Conservation (phyloP, 352 stramenopile genomes). For the Pythium periplocum region DNA sequence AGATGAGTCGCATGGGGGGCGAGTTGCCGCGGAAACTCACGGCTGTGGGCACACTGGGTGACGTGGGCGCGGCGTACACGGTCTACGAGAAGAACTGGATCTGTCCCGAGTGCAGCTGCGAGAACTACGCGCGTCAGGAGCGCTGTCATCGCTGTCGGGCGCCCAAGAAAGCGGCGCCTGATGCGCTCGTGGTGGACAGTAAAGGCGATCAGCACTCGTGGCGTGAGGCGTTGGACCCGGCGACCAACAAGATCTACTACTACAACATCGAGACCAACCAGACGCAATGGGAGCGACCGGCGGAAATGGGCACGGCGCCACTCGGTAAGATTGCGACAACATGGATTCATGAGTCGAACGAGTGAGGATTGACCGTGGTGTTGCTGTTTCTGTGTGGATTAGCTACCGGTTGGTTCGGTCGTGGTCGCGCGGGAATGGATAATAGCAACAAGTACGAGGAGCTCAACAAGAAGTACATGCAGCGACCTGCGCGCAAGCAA, state of each 20-base stretch:
- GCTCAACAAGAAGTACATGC: slow-evolving; percentile 82
- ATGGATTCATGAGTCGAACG: not conserved
- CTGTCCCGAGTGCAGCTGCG: slow-evolving; percentile 73
- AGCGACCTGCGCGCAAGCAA: slow-evolving; percentile 86
- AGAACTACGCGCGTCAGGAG: slow-evolving; percentile 80
- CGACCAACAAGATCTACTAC: slow-evolving; percentile 92
- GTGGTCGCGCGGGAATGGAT: slow-evolving; percentile 73
- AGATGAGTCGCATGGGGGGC: not conserved
- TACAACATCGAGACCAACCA: slow-evolving; percentile 85
- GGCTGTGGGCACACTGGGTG: slow-evolving; percentile 74
- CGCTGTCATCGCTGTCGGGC: slow-evolving; percentile 81
- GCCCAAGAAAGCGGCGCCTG: slow-evolving; percentile 52
- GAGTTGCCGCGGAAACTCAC: slow-evolving; percentile 56
- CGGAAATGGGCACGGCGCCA: slow-evolving; percentile 88
- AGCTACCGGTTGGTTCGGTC: slow-evolving; percentile 91
- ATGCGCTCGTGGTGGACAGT: slow-evolving; percentile 56
- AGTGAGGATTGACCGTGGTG: not conserved
- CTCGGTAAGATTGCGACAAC: slow-evolving; percentile 26
- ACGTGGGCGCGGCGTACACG: slow-evolving; percentile 81
- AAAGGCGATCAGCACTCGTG: slow-evolving; percentile 58
- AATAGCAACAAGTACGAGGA: slow-evolving; percentile 73
- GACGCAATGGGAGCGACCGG: slow-evolving; percentile 88
- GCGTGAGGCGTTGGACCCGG: slow-evolving; percentile 88
- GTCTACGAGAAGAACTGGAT: slow-evolving; percentile 90
- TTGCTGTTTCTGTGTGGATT: slow-evolving; percentile 1